Evolutionary conservation across 768 basidiomycete species (phyloP), one percentile per base, ranked within the genome.

Genomic region (Mycena haematopus): DNA sequence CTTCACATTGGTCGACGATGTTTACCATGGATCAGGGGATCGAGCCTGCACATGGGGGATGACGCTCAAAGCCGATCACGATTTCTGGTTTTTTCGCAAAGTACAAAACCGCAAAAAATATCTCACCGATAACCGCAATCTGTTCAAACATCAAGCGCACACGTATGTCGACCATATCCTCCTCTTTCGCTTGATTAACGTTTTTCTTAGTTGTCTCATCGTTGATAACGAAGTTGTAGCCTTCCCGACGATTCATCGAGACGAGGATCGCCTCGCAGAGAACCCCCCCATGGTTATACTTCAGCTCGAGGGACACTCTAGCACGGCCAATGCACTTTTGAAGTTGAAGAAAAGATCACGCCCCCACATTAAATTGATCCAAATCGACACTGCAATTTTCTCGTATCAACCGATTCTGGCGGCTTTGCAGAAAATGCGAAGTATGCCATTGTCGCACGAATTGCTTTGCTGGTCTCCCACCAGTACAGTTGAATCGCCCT

Each of bases 331-430:
- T 47, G 70, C 79, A 1, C 76, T 90, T 11, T 58, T 76, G 9
- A 70, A 68, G 29, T 69, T 88, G 22, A 80, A 79, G 62, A 57
- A 61, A 5, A 74, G 72, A 10, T 65, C 74, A 15, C 56, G 40
- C 17, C 65, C 65, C 11, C 27, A 74, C 6, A 67, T 85, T 29
- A 76, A 77, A 25, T 77, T 89, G 27, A 63, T 90, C 24, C 84
- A 84, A 58, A 84, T 88, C 25, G 82, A 89, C 67, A 84, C 84
- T 0, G 85, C 86, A 0, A 71, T 88, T 6, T 90, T 88, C 68
- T 75, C 88, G 0, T 90, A 83, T 59, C 83, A 87, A 66, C 87
- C 87, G 2, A 78, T 90, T 25, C 77, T 91, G n/a, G 80, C 72
- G 46, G 83, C 80, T 1, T 75, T 91, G 25, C 82, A 90, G 70